Percentiles rank a stretch among this genome's conserved stretches.
Evolutionary conservation across 1,284 basidiomycete genomes (phyloP).

Genomic region (Singerocomus rubriflavus): DNA sequence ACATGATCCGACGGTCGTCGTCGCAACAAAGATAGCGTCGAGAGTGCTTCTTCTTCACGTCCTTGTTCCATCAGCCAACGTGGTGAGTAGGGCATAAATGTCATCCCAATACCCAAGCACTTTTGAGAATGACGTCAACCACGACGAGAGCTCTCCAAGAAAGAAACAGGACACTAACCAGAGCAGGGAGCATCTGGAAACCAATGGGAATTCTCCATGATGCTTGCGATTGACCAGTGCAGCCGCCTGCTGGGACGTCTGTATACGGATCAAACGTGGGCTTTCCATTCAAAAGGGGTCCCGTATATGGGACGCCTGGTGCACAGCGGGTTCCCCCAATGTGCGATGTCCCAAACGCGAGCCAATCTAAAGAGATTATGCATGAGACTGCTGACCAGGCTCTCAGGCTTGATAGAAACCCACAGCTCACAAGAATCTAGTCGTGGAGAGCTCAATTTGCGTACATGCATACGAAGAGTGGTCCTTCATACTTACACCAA

Average conservation of each 20-base stretch:
- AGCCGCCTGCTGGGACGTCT: conserved; percentile 32
- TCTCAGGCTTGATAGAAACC: conserved; percentile 1
- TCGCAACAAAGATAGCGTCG: conserved; percentile 27
- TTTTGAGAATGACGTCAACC: conserved; percentile 12
- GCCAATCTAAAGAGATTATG: conserved; percentile 25
- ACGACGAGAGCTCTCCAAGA: background rate
- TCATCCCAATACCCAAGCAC: conserved; percentile 35
- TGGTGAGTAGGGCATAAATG: conserved; percentile 34
- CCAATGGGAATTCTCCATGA: conserved; percentile 32
- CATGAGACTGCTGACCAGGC: background rate
- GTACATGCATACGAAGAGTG: background rate
- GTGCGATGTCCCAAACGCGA: conserved; percentile 34
- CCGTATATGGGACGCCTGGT: conserved; percentile 32
- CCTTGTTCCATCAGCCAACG: conserved; percentile 37
- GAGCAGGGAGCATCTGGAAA: conserved; percentile 32
- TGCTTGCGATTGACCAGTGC: conserved; percentile 31
- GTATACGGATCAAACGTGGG: conserved; percentile 31
- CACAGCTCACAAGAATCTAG: conserved; percentile 35
- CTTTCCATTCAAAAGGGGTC: conserved; percentile 32
- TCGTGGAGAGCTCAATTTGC: background rate
- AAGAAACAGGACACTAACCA: conserved; percentile 18
- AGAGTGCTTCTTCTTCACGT: conserved; percentile 33
- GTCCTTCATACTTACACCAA: conserved; percentile 28
- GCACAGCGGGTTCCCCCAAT: conserved; percentile 35
- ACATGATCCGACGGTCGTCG: conserved; percentile 17